phyloP scores from a whole-genome alignment of 768 basidiomycete species.

The Hygrocybe punicea region DNA sequence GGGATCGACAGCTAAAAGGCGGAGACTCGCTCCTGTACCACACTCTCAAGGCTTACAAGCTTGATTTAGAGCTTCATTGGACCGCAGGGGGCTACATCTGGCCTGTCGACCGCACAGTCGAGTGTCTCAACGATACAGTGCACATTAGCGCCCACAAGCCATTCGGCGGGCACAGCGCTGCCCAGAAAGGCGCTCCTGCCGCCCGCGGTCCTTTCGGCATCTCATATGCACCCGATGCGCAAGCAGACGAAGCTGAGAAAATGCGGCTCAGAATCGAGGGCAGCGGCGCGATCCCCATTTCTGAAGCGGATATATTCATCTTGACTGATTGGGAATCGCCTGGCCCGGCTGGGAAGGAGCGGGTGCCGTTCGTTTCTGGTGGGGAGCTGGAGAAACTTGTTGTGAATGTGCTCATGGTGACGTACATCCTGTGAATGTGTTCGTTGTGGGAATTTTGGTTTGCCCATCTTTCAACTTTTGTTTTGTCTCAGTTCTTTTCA shows the following conservation, averaged over 20 bases:
- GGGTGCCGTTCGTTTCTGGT: conserved; percentile 63
- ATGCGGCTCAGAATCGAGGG: conserved; percentile 58
- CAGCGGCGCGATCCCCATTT: conserved; percentile 63
- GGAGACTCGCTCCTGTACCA: conserved; percentile 74
- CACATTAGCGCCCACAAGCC: no score
- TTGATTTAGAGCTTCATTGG: conserved; percentile 73
- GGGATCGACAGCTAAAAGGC: conserved; percentile 58
- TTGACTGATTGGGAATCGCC: conserved; percentile 36
- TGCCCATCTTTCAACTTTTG: no score
- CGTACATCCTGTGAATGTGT: conserved; percentile 66
- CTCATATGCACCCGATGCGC: conserved; percentile 41
- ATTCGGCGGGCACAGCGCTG: not conserved
- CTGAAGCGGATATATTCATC: conserved; percentile 59
- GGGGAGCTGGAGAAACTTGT: conserved; percentile 70
- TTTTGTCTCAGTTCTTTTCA: no score
- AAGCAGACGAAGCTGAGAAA: conserved; percentile 27
- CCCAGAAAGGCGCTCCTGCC: conserved; percentile 29
- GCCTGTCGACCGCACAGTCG: conserved; percentile 68
- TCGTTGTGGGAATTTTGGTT: no score
- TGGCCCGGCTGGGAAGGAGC: conserved; percentile 55
- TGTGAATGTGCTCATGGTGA: conserved; percentile 71
- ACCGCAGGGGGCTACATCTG: conserved; percentile 81
- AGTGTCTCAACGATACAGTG: conserved; percentile 23
- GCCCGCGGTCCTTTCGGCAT: conserved; percentile 47
- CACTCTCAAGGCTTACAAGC: conserved; percentile 72